Conservation (phyloP, 2,329 filamentous ascomycete species). For the Coniochaeta prunicola region DNA sequence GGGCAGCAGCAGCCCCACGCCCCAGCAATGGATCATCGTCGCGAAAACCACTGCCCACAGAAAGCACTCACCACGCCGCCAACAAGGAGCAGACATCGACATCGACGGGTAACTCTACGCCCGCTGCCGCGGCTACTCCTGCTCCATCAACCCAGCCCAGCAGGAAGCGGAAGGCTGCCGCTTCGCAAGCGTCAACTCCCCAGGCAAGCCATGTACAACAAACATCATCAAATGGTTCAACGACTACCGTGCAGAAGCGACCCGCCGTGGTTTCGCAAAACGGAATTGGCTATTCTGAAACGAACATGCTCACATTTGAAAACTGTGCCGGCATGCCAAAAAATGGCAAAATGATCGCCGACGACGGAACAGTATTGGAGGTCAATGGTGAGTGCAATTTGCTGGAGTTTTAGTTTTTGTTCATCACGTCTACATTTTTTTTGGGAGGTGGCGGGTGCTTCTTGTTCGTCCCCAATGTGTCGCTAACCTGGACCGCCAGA, state of each 20-base stretch:
- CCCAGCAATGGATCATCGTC: constrained; percentile 15
- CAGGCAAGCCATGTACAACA: constrained; percentile 18
- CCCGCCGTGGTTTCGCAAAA: constrained; percentile 15
- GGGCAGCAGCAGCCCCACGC: constrained; percentile 10
- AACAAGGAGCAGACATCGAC: constrained; percentile 24
- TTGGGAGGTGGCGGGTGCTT: background rate
- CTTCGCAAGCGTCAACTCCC: constrained; percentile 25
- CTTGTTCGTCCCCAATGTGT: background rate
- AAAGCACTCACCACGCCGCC: constrained; percentile 26
- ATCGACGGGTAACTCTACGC: constrained; percentile 13
- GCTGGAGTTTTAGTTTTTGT: background rate
- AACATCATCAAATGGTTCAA: constrained; percentile 7
- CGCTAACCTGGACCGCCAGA: constrained; percentile 30
- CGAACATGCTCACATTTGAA: constrained; percentile 87
- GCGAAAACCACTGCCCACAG: constrained; percentile 21
- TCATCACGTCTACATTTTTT: background rate
- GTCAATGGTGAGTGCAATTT: constrained; percentile 66
- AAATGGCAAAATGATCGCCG: constrained; percentile 73
- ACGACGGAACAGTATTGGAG: constrained; percentile 78
- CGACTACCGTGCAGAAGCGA: constrained; percentile 17
- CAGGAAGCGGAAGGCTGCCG: constrained; percentile 77
- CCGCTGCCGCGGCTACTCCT: constrained; percentile 20
- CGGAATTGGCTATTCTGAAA: constrained; percentile 44
- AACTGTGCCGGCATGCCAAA: constrained; percentile 61
- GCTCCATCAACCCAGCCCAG: constrained; percentile 38